Base-by-base conservation (phyloP, 805 yeast genomes). In the Metschnikowia similis region DNA sequence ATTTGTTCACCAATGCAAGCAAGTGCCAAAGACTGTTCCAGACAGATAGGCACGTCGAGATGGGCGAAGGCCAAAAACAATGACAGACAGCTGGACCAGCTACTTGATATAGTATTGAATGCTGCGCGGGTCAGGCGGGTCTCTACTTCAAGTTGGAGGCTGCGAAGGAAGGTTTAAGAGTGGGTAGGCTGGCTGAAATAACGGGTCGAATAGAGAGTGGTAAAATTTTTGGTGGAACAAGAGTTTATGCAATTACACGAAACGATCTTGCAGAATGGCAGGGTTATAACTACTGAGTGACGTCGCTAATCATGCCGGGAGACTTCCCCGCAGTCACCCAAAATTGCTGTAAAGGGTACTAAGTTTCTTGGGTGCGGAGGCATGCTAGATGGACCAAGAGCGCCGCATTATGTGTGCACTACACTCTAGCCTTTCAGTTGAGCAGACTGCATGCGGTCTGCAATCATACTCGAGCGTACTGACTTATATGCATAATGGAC, bases 281-380 rank as follows among this genome's bases (percentile, higher is more conserved):
- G 26, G 17, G 28, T 16, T 31, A n/a, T 32, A 31, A 21, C 17
- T 14, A 31, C 8, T 26, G 45, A n/a, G 3, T 26, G 45, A 6
- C 34, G 34, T 14, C 34, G 10, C n/a, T 27, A n/a, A n/a, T 21
- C n/a, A 41, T 29, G 45, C 21, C 45, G 36, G 10, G 21, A 21
- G 29, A 32, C 4, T 41, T 41, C 45, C 45, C 45, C 45, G 45
- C 45, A 32, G 45, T 32, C 45, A 41, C 45, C 29, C 45, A 41
- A 41, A 41, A 41, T 32, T 41, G 14, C 45, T 41, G 14, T 31
- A 32, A 41, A 13, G 45, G 45, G 45, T 32, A 41, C 37, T 41
- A 36, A 41, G 21, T 16, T 32, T 41, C 34, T 32, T 6, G 26
- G 37, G 37, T 41, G 45, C 37, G 44, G 29, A 35, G 3, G 30